Base-by-base conservation (phyloP, 805 yeast genomes). In the Candida coquimbonensis region DNA sequence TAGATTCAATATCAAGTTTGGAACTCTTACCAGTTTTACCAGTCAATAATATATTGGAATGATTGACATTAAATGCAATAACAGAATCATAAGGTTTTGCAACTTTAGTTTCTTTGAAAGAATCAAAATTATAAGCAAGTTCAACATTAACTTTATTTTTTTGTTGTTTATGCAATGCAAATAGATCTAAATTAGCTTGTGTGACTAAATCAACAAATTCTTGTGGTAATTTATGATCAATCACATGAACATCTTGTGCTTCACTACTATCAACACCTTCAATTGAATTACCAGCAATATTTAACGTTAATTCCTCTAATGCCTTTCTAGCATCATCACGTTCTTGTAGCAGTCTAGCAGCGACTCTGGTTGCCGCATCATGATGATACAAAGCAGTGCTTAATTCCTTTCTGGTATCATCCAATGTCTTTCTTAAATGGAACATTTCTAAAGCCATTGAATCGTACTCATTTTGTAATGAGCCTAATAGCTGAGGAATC, bases 381-480 rank as follows among this genome's bases (percentile, higher is more conserved):
- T 86, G 86, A 57, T 82, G 83, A 56, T 88, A 90, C 36, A 89
- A 66, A 0, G 96, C 82, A 2, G 83, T 67, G 29, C 93, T 81
- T 41, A 90, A 67, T 55, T 88, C 91, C 53, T 84, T 78, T 48
- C 83, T 75, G 1, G 89, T 73, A 24, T 70, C 68, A 43, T 72
- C 75, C 35, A 89, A 69, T 53, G 84, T 88, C 59, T 86, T 84
- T 49, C 93, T 73, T 50, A 90, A 67, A 36, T 80, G 75, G 57
- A 87, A 88, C 19, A 84, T 72, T 57, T 91, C 97, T 43, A 90
- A 67, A 27, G 91, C 86, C 38, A 87, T 61, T 0, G 96, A 78
- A 59, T 90, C 97, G 89, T 95, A 90, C 63, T 89, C 96, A 49
- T 82, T 79, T 60, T 90, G 96, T 50, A 90, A 78, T 2, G 84